Conservation (phyloP, 345 rosid genomes). For the Salix brachista region DNA sequence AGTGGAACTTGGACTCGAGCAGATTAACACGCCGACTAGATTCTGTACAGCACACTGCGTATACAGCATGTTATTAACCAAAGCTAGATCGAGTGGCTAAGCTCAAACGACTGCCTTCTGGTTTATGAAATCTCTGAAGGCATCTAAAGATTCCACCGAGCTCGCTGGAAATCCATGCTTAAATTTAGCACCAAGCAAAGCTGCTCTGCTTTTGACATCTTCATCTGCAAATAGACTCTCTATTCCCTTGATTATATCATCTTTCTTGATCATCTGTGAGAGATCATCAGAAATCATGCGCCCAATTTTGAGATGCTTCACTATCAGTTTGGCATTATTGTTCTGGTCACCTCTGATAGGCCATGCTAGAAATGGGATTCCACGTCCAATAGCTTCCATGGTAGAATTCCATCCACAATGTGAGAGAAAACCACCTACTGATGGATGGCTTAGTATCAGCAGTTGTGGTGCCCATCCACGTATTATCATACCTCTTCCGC, state of each 20-base stretch:
- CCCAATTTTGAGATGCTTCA: constrained; percentile 36
- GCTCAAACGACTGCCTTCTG: neutral
- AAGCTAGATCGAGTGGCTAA: neutral
- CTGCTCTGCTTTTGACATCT: constrained; percentile 12
- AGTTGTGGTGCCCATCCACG: constrained; percentile 51
- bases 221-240: constrained; percentile 22
- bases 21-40: too few species aligned
- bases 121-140: constrained; percentile 22
- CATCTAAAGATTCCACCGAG: constrained; percentile 23
- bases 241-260: constrained; percentile 18
- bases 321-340: constrained; percentile 41
- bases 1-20: too few species aligned
- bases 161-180: constrained; percentile 31
- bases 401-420: constrained; percentile 64
- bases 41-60: neutral
- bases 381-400: constrained; percentile 44
- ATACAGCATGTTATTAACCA: too few species aligned
- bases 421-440: constrained; percentile 44
- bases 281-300: constrained; percentile 21
- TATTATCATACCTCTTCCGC: constrained; percentile 36
- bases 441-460: constrained; percentile 44
- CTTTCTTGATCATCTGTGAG: constrained; percentile 18
- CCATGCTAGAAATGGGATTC: constrained; percentile 47
- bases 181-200: constrained; percentile 9
- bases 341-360: constrained; percentile 53